Base-by-base conservation (phyloP, 2,329 filamentous ascomycete species). In the Aspergillus hiratsukae region DNA sequence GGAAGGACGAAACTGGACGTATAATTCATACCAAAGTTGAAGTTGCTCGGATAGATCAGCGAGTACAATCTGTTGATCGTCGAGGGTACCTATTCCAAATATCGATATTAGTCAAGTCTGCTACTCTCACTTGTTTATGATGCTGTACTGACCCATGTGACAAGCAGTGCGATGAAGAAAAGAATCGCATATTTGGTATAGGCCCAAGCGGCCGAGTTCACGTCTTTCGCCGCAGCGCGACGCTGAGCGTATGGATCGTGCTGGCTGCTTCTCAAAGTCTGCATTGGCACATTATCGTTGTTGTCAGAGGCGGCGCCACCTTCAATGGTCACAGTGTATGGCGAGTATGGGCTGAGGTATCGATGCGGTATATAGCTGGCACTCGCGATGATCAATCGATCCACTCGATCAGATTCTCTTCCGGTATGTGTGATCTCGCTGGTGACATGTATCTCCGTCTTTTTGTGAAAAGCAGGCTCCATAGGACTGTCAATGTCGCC, bases 21-120 rank as follows among this genome's bases (percentile, higher is more conserved):
- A 61, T 88, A 85, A 64, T 90, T 85, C 25, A 94, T 81, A 0
- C 80, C 76, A 28, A 86, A 80, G 14, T 78, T 81, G 0, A 81
- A 73, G 3, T 79, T 57, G 27, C 81, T 73, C 0, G 80, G 76
- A 65, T 87, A 78, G 8, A 85, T 78, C 17, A 91, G 78, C 3
- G 84, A 84, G 72, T 88, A 91, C 17, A 92, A 82, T 9, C 90
- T 82, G 70, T 95, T 94, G 58, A 87, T 81, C 23, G 86, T 89
- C 1, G 88, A 91, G 1, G 84, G 90, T 56, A 92, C 71, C 71
- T 74, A 48, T 29, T 49, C n/a, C 23, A 31, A 29, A 1, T 8
- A 35, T 41, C 35, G 10, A 17, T 52, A 43, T 19, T 11, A 50
- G n/a, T 35, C n/a, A 17, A n/a, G 3, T 0, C 4, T 37, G 17